Evolutionary conservation across 805 yeast species (phyloP).

Genomic region (Wickerhamiella lipophila): DNA sequence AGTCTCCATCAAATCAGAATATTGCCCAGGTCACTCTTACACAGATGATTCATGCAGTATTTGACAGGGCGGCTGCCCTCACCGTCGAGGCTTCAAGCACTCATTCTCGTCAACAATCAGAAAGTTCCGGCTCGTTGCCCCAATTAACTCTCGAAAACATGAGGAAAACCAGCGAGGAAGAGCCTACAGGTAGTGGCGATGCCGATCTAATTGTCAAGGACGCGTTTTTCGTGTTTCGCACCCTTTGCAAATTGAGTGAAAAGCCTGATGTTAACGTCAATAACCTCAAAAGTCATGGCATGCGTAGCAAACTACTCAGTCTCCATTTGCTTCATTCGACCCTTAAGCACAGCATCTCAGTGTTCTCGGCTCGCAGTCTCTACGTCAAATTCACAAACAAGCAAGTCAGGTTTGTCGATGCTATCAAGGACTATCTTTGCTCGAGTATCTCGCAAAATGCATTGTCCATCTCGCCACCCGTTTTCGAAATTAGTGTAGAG

Average conservation of each 20-base stretch:
- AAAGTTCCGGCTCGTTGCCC: conserved; percentile 1
- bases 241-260: conserved; percentile 85
- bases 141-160: conserved; percentile 21
- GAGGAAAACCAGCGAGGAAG: conserved; percentile 23
- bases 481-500: conserved; percentile 81
- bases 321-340: conserved; percentile 79
- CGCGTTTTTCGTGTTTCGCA: conserved; percentile 83
- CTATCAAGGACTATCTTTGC: conserved; percentile 74
- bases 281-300: conserved; percentile 70
- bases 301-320: conserved; percentile 80
- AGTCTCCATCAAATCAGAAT: conserved; percentile 72
- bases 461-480: conserved; percentile 80
- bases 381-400: conserved; percentile 25
- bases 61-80: conserved; percentile 42
- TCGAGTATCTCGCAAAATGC: conserved; percentile 80
- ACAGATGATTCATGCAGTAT: conserved; percentile 76
- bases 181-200: conserved; percentile 36
- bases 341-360: conserved; percentile 69
- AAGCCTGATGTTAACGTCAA: conserved; percentile 63
- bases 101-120: conserved; percentile 5
- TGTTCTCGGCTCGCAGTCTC: conserved; percentile 42
- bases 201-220: conserved; percentile 70
- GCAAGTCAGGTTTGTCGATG: conserved; percentile 52
- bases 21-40: conserved; percentile 91
- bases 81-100: not conserved